These are phyloP conservation scores for Paraphaeosphaeria minitans DNA, from an alignment of 2,329 filamentous ascomycete species.

Conservation along the genomic window DNA sequence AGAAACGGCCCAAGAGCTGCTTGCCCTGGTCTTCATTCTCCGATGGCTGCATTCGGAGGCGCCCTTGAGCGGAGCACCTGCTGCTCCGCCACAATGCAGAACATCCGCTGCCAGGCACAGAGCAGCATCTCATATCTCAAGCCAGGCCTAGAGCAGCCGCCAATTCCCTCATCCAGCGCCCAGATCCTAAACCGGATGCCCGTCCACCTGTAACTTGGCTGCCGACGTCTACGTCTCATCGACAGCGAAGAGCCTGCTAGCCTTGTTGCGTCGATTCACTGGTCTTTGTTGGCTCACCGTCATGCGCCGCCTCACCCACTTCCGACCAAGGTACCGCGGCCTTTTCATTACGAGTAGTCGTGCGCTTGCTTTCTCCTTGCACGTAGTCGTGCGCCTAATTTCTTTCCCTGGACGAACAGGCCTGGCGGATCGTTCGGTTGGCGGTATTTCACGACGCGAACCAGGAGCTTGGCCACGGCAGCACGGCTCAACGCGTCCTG, in stretches of 20 bases:
- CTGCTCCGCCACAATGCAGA: conserved; percentile 17
- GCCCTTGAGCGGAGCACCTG: not conserved
- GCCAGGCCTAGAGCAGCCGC: conserved; percentile 6
- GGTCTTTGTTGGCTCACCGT: no score
- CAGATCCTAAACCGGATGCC: conserved; percentile 2
- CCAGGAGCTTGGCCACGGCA: not conserved
- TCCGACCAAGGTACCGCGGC: not conserved
- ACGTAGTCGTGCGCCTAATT: not conserved
- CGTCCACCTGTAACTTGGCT: conserved; percentile 4
- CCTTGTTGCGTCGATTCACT: no score
- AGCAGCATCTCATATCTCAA: not conserved
- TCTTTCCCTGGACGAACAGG: no score
- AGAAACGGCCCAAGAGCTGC: not conserved
- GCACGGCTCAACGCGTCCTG: not conserved
- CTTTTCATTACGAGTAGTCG: not conserved
- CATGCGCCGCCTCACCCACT: not conserved
- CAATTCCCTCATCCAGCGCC: conserved; percentile 13
- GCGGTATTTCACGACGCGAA: not conserved
- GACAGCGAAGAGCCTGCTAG: conserved; percentile 4
- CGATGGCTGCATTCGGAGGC: conserved; percentile 13
- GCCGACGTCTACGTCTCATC: conserved; percentile 11
- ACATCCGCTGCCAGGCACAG: conserved; percentile 10
- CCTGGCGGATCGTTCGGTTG: not conserved
- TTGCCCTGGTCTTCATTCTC: not conserved
- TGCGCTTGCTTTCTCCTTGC: not conserved